Conservation (phyloP, 2,329 filamentous ascomycete genomes). For the Venturia nashicola region DNA sequence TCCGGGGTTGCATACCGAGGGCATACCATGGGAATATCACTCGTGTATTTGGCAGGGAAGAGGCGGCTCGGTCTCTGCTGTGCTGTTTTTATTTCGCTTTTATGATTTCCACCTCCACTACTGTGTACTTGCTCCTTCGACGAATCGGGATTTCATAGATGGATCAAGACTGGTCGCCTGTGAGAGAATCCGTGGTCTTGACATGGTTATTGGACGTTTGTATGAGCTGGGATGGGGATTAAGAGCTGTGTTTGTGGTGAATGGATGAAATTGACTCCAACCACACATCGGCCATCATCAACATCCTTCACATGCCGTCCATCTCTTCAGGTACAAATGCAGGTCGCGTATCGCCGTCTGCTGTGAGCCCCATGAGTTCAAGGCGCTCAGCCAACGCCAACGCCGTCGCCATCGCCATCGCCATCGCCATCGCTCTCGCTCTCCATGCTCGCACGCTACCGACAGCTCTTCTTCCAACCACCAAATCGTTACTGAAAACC, state of each 20-base stretch:
- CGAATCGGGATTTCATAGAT: neutral
- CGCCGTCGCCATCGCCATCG: neutral
- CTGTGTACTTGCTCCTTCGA: neutral
- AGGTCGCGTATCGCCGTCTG: neutral
- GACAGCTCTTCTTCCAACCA: neutral
- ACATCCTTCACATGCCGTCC: neutral
- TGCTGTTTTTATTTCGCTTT: neutral
- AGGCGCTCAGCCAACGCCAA: neutral
- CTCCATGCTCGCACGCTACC: neutral
- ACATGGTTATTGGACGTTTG: neutral
- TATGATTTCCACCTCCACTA: neutral
- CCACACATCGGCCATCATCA: neutral
- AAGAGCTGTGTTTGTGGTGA: too few relatives aligned
- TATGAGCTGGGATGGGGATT: neutral
- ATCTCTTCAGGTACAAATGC: neutral
- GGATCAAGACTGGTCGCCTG: neutral
- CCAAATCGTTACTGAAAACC: neutral
- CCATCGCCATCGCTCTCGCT: neutral
- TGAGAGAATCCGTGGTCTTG: neutral
- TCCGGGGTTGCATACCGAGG: neutral
- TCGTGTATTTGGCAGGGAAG: neutral
- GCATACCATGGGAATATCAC: neutral
- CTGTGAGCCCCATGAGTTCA: neutral
- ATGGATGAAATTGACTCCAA: too few relatives aligned
- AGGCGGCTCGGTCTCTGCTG: neutral